These are phyloP conservation scores for Melampsora americana DNA, from an alignment of 1,284 basidiomycete species.

Conservation along the genomic window DNA sequence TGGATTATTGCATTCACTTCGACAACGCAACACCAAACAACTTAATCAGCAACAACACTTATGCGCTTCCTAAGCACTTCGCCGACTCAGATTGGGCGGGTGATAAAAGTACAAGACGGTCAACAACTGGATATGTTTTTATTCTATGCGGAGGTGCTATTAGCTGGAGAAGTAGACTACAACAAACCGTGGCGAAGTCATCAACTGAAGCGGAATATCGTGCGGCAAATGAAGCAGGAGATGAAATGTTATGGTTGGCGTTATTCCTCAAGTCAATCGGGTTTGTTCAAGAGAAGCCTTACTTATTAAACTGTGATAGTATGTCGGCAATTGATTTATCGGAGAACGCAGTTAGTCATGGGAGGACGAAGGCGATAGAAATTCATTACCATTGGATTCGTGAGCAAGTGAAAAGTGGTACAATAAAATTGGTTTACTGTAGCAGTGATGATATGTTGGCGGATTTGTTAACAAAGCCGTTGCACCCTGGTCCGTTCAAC, in stretches of 20 bases:
- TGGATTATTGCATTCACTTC: too few species aligned
- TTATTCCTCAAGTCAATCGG: neutral
- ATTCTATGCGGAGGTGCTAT: too few species aligned
- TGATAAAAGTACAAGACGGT: too few species aligned
- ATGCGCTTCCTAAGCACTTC: too few species aligned
- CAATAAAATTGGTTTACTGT: neutral
- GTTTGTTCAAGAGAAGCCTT: neutral
- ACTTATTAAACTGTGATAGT: neutral
- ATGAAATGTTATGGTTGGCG: neutral
- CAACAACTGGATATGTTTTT: too few species aligned
- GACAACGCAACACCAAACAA: too few species aligned
- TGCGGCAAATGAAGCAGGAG: too few species aligned
- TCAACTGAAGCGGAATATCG: too few species aligned
- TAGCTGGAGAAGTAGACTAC: too few species aligned
- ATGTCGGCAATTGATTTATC: neutral
- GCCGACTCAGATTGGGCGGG: too few species aligned
- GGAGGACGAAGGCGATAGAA: neutral
- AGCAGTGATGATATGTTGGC: neutral
- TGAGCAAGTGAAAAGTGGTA: neutral
- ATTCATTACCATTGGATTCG: neutral
- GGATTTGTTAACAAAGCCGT: neutral
- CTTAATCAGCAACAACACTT: too few species aligned
- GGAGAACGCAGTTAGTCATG: neutral
- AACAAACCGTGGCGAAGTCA: too few species aligned
- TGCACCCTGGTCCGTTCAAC: neutral